These are phyloP conservation scores for Thraustotheca clavata DNA, from an alignment of 352 stramenopile genomes.

Conservation along the genomic window DNA sequence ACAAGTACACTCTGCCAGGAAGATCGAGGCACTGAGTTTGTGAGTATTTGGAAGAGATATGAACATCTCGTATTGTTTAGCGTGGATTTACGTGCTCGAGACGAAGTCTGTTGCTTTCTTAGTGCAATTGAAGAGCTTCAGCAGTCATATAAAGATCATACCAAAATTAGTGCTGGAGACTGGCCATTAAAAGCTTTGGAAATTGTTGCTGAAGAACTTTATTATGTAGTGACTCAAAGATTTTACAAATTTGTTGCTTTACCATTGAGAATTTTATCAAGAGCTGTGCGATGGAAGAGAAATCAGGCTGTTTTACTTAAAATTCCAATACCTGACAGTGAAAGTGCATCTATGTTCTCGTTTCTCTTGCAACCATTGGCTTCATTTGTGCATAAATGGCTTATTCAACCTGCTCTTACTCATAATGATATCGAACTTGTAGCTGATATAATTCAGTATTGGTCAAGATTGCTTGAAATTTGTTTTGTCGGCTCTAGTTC, in stretches of 20 bases:
- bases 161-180: slow-evolving; percentile 4
- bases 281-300: slow-evolving; percentile 10
- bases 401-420: background rate
- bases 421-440: background rate
- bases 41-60: background rate
- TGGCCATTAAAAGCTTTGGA: slow-evolving; percentile 12
- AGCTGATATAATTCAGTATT: background rate
- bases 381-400: background rate
- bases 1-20: too few relatives aligned
- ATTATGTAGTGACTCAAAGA: background rate
- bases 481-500: slow-evolving; percentile 12
- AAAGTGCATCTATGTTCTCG: too few relatives aligned
- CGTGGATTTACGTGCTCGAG: background rate
- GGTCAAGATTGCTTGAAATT: slow-evolving; percentile 6
- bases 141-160: background rate
- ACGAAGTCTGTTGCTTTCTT: background rate
- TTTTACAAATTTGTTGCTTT: background rate
- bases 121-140: slow-evolving; percentile 6
- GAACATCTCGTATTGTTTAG: background rate
- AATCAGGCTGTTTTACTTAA: slow-evolving; percentile 14
- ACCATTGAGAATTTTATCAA: background rate
- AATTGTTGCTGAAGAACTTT: background rate
- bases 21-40: background rate
- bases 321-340: too few relatives aligned
- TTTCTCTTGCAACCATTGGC: background rate